phyloP scores from a whole-genome alignment of 208 protist genomes.

The Trypanosoma rangeli region DNA sequence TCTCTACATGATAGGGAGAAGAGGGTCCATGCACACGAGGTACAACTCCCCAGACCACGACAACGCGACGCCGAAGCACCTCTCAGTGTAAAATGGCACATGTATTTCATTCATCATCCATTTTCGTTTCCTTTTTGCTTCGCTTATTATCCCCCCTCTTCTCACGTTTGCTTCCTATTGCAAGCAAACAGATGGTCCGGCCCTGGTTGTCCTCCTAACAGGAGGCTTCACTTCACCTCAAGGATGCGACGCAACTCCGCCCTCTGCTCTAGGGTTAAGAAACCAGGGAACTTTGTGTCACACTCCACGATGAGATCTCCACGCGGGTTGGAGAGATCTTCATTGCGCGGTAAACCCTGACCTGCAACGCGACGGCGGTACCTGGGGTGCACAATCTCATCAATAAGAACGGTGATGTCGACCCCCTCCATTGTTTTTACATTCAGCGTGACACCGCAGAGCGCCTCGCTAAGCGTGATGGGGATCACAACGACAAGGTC shows the following conservation, averaged over 20 bases:
- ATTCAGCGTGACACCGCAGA: constrained; percentile 83
- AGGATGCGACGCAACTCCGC: constrained; percentile 79
- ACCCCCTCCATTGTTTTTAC: constrained; percentile 80
- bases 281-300: constrained; percentile 75
- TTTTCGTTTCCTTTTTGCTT: background rate
- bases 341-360: constrained; percentile 56
- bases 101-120: background rate
- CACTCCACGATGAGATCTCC: constrained; percentile 85
- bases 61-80: background rate
- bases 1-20: constrained; percentile 5
- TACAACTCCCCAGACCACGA: background rate
- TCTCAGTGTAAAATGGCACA: background rate
- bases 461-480: constrained; percentile 77
- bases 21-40: background rate
- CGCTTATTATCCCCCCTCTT: constrained; percentile 1
- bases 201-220: background rate
- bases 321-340: constrained; percentile 36
- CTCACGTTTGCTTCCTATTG: background rate
- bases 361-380: constrained; percentile 75
- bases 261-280: constrained; percentile 87
- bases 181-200: background rate
- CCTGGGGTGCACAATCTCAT: constrained; percentile 85
- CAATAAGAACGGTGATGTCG: constrained; percentile 74
- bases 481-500: constrained; percentile 66
- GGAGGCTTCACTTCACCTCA: constrained; percentile 40